Percentiles rank a stretch among this genome's conserved stretches.
Evolutionary conservation across 345 rosid genomes (phyloP).

Genomic region (Toxicodendron radicans): DNA sequence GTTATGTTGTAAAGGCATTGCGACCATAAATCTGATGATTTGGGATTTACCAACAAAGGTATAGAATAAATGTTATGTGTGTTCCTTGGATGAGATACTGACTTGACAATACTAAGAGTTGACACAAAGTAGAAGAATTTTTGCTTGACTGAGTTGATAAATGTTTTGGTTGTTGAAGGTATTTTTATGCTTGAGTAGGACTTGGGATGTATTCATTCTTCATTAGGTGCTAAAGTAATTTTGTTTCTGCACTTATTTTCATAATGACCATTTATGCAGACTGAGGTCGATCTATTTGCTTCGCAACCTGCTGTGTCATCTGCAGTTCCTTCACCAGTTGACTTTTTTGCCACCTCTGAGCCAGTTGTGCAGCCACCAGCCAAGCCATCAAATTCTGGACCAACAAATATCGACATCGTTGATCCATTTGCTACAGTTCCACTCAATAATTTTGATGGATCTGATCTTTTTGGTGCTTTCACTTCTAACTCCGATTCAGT

Average conservation of each 20-base stretch:
- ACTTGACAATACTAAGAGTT: not conserved
- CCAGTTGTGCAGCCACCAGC: conserved; percentile 59
- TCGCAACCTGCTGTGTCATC: conserved; percentile 33
- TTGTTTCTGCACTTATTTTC: conserved; percentile 1
- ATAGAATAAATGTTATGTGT: not conserved
- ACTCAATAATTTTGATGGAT: conserved; percentile 72
- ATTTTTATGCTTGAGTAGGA: conserved; percentile 9
- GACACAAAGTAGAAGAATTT: not conserved
- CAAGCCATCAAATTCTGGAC: conserved; percentile 34
- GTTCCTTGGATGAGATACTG: conserved; percentile 4
- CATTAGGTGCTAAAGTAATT: conserved; percentile 6
- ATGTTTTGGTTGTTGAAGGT: not conserved
- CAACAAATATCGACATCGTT: conserved; percentile 37
- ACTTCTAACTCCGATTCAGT: conserved; percentile 54
- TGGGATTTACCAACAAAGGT: not conserved
- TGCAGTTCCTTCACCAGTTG: conserved; percentile 55
- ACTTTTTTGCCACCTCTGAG: conserved; percentile 56
- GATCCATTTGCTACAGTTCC: conserved; percentile 93
- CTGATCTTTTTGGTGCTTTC: conserved; percentile 83
- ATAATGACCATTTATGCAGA: conserved; percentile 33
- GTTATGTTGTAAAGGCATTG: not conserved
- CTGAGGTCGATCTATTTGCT: conserved; percentile 47
- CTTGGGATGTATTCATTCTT: conserved; percentile 14
- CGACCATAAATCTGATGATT: not conserved
- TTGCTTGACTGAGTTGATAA: not conserved